phyloP scores from a whole-genome alignment of 495 filamentous ascomycete species.

The Podospora didyma region DNA sequence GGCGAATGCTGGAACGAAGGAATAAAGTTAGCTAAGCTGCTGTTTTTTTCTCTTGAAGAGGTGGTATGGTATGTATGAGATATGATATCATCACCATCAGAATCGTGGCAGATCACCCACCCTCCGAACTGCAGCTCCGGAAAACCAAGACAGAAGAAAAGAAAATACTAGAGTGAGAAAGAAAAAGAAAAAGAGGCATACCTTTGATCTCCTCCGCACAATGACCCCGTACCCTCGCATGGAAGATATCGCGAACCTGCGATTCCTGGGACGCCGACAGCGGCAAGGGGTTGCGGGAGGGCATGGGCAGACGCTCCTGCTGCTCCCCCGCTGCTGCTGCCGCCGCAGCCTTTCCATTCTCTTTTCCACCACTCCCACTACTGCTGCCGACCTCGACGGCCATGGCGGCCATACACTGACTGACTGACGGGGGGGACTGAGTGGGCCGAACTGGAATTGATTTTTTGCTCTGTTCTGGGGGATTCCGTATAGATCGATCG shows the following conservation, averaged over 20 bases:
- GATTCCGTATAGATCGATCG: no score
- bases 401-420: constrained; percentile 33
- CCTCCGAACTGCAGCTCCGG: no score
- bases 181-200: constrained; percentile 32
- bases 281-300: constrained; percentile 80
- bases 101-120: no score
- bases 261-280: constrained; percentile 87
- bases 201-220: constrained; percentile 87
- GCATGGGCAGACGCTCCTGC: constrained; percentile 39
- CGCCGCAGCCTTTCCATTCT: not conserved
- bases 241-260: constrained; percentile 85
- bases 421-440: not conserved
- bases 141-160: not conserved
- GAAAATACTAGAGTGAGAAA: not conserved
- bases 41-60: not conserved
- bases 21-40: constrained; percentile 1
- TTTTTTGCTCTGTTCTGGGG: no score
- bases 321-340: no score
- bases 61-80: no score
- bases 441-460: not conserved
- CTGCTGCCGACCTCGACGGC: constrained; percentile 13
- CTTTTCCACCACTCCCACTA: not conserved
- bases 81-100: no score
- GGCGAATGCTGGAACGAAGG: constrained; percentile 64
- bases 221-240: constrained; percentile 73